Evolutionary conservation across 2,329 filamentous ascomycete genomes (phyloP), one percentile per base, ranked within the genome.

Genomic region (Cyphellophora attinorum): DNA sequence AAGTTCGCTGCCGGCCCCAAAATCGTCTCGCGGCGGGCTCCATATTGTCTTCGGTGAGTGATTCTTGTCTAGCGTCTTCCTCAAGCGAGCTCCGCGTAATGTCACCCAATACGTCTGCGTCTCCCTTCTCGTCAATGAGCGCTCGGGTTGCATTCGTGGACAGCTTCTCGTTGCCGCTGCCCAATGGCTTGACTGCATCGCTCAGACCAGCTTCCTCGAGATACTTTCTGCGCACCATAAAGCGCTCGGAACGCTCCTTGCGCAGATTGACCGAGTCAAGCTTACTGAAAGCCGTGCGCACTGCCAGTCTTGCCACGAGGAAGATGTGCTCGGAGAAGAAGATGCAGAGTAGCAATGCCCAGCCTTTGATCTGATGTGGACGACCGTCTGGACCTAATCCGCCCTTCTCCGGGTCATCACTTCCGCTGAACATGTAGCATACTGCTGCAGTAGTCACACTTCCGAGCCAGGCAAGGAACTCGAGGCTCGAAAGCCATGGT

Each of bases 401-500:
- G 36, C 79, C 70, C 3, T 13, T 15, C n/a, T n/a, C n/a, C n/a
- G n/a, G n/a, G 21, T 25, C 21, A 8, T 25, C 21, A 6, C 15
- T 31, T 33, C 78, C 76, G 46, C 75, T 80, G 65, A 95, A 96
- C 50, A 98, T 76, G 57, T 86, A 94, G 1, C 94, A 82, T 31
- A 96, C 74, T 0, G 88, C 85, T 1, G 86, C 78, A 36, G 82
- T 86, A 4, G 86, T 93, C 39, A 96, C 66, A 46, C 81, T 91
- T 27, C 91, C 91, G 15, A 95, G 67, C 91, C 91, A 96, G 3
- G 85, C 81, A n/a, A 96, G 66, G 55, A 96, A 93, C 11, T 79
- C 80, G 2, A 98, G 68, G 1, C 83, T 79, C 45, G 86, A 75
- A 10, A 96, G 67, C 81, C 86, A 96, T 1, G 91, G 88, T 0